phyloP scores from a whole-genome alignment of 176 grass and related monocot species.

The Eleusine indica region DNA sequence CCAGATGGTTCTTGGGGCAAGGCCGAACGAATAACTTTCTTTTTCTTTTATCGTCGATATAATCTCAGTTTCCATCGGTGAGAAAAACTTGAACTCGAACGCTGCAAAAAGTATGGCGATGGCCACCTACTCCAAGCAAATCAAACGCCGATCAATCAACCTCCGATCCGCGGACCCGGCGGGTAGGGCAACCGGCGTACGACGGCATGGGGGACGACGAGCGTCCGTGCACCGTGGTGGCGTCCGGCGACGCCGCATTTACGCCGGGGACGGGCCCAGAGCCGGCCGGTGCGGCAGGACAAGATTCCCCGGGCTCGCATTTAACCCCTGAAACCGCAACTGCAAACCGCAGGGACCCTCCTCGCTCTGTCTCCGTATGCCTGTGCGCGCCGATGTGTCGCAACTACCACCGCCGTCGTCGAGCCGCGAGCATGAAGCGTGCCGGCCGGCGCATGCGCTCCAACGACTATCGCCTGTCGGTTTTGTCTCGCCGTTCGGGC shows the following conservation, averaged over 20 bases:
- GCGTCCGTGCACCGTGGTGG: not conserved
- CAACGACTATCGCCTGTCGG: not conserved
- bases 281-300: constrained; percentile 28
- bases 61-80: no score
- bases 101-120: no score
- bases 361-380: not conserved
- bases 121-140: no score
- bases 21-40: no score
- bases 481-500: not conserved
- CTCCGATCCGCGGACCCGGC: not conserved
- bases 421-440: no score
- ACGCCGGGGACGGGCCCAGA: not conserved
- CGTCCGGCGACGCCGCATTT: constrained; percentile 30
- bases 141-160: not conserved
- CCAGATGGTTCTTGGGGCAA: no score
- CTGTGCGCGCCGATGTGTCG: not conserved
- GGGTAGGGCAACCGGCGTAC: constrained; percentile 4
- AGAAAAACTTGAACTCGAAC: no score
- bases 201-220: constrained; percentile 16
- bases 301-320: constrained; percentile 47
- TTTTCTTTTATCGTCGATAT: no score
- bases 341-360: constrained; percentile 1
- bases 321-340: constrained; percentile 22
- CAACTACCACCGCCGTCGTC: not conserved
- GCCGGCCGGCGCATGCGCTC: no score